Conservation (phyloP, 768 basidiomycete genomes). For the Tulasnella sp. region DNA sequence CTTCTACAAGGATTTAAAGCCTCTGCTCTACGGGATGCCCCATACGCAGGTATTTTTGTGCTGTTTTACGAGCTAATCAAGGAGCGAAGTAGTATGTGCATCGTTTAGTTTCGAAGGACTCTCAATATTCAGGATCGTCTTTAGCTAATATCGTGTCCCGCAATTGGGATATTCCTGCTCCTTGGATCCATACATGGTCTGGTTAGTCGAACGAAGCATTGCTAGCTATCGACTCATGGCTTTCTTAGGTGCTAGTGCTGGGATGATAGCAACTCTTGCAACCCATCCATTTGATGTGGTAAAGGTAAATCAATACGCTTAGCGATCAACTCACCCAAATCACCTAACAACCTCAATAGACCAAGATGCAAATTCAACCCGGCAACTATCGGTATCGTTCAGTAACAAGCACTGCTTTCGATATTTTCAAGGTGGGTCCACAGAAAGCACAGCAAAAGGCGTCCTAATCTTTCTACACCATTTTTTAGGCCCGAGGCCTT, state of each 20-base stretch:
- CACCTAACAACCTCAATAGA: slow-evolving; percentile 33
- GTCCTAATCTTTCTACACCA: too few species aligned
- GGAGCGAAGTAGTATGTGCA: slow-evolving; percentile 42
- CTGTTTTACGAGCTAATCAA: slow-evolving; percentile 83
- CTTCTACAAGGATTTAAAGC: slow-evolving; percentile 76
- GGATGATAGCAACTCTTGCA: slow-evolving; percentile 65
- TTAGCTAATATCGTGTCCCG: neutral
- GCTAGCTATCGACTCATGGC: neutral
- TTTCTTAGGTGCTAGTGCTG: slow-evolving; percentile 65
- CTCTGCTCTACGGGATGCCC: slow-evolving; percentile 85
- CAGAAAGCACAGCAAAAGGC: too few species aligned
- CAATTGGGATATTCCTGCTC: neutral
- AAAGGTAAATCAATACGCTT: slow-evolving; percentile 40
- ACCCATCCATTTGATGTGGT: slow-evolving; percentile 93
- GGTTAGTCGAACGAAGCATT: neutral
- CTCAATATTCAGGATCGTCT: slow-evolving; percentile 21
- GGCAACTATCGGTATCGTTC: slow-evolving; percentile 57
- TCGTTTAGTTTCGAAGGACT: slow-evolving; percentile 21
- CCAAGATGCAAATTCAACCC: slow-evolving; percentile 81
- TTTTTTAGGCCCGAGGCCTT: slow-evolving; percentile 58
- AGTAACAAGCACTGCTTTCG: slow-evolving; percentile 45
- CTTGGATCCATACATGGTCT: neutral
- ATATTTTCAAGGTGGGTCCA: slow-evolving; percentile 53
- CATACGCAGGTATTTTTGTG: slow-evolving; percentile 83
- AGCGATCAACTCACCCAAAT: neutral